Conservation (phyloP, 176 grass and related monocot genomes). For the Poa annua region DNA sequence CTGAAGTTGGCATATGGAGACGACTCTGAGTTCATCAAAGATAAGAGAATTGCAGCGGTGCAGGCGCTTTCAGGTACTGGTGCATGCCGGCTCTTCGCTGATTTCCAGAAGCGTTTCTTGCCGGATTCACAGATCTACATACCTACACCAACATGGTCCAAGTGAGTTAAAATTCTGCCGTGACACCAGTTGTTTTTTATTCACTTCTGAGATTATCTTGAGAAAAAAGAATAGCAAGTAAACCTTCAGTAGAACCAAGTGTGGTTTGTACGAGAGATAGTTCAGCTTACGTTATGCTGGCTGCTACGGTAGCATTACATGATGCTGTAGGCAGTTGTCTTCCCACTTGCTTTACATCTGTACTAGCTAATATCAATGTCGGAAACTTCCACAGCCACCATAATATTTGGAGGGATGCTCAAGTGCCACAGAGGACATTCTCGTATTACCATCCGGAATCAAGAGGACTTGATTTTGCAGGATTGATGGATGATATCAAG, state of each 20-base stretch:
- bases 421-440: constrained; percentile 76
- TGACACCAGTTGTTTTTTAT: background rate
- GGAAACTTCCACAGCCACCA: constrained; percentile 71
- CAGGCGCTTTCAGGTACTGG: constrained; percentile 93
- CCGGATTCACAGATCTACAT: constrained; percentile 95
- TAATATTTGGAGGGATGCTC: constrained; percentile 95
- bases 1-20: constrained; percentile 88
- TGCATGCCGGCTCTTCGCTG: constrained; percentile 91
- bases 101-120: constrained; percentile 93
- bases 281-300: background rate
- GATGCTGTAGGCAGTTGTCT: background rate
- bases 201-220: background rate
- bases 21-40: constrained; percentile 82
- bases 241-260: background rate
- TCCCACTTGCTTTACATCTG: constrained; percentile 18
- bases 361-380: constrained; percentile 36
- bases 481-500: constrained; percentile 95
- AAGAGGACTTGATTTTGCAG: constrained; percentile 83
- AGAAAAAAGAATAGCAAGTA: background rate
- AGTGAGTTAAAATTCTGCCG: constrained; percentile 55
- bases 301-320: background rate
- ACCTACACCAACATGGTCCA: constrained; percentile 90
- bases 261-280: constrained; percentile 2
- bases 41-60: constrained; percentile 85
- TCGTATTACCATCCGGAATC: constrained; percentile 83